Evolutionary conservation across 768 basidiomycete genomes (phyloP).

Genomic region (Gymnopilus dilepis): DNA sequence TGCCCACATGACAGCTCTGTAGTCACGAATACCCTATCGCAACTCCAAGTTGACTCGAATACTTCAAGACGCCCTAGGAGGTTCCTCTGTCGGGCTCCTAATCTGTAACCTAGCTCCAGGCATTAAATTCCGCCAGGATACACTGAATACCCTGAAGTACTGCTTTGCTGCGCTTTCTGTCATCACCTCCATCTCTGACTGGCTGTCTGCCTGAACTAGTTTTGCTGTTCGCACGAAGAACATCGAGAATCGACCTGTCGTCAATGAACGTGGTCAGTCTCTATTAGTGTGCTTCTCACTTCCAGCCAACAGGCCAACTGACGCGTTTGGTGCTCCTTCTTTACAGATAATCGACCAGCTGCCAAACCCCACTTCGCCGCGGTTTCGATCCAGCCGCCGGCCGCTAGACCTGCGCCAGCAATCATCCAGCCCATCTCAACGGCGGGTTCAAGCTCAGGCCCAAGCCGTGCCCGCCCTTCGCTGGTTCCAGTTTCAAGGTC

Average conservation of each 20-base stretch:
- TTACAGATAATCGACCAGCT: slow-evolving; percentile 60
- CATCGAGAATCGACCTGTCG: slow-evolving; percentile 79
- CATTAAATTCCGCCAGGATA: slow-evolving; percentile 81
- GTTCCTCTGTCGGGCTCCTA: slow-evolving; percentile 76
- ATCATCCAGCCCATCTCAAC: slow-evolving; percentile 49
- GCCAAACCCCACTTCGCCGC: slow-evolving; percentile 73
- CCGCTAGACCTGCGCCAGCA: slow-evolving; percentile 51
- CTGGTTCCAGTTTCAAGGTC: slow-evolving; percentile 43
- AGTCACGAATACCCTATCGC: slow-evolving; percentile 87
- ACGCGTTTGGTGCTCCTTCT: slow-evolving; percentile 18
- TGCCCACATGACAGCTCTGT: slow-evolving; percentile 10
- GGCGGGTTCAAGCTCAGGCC: slow-evolving; percentile 33
- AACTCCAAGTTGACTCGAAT: slow-evolving; percentile 90
- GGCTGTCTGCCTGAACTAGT: slow-evolving; percentile 33
- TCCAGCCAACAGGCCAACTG: slow-evolving; percentile 22
- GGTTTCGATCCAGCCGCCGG: slow-evolving; percentile 46
- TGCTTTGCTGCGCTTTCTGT: slow-evolving; percentile 7
- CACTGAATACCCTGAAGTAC: slow-evolving; percentile 90
- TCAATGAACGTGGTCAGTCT: slow-evolving; percentile 74
- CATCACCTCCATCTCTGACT: slow-evolving; percentile 4
- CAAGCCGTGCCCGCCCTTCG: slow-evolving; percentile 37
- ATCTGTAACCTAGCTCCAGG: slow-evolving; percentile 91
- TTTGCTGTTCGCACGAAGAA: slow-evolving; percentile 88
- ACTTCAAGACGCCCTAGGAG: slow-evolving; percentile 89
- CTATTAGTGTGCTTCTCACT: background rate